Base-by-base conservation (phyloP, 257 asterid species). In the Verbena officinalis region DNA sequence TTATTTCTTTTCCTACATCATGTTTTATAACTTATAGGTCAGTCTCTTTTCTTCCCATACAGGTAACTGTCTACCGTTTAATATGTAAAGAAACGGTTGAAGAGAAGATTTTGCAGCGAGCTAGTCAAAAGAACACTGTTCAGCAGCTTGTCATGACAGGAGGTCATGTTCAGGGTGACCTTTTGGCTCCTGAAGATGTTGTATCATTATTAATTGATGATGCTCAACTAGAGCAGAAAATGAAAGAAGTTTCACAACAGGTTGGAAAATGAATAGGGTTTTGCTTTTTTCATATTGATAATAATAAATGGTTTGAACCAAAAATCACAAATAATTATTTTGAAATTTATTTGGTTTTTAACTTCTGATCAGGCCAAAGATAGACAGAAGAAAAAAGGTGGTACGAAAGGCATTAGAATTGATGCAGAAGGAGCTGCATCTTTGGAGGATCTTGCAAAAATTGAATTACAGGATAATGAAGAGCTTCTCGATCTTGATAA, bases 131-230 rank as follows among this genome's bases (percentile, higher is more conserved):
- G 64, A 93, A 74, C 80, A 90, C 96, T 0, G 99, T 93, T 45
- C 99, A 93, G 80, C 96, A 93, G 81, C 97, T 93, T 70, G 99
- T 93, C 72, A 93, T 93, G 99, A 93, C 97, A 0, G 99, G 97
- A 4, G 97, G 97, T 52, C 99, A 93, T 68, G 97, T 93, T 62
- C 99, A 93, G 82, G 99, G 99, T 17, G 99, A 93, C 48, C 89
- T 90, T 65, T 74, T 90, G 83, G 97, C 96, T 71, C 96, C 97
- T n/a, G 99, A 93, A 74, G 95, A 87, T 73, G 97, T 93, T 16
- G 89, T 93, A 7, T 90, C 99, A 10, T 83, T 93, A 71, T 64
- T 90, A 72, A 86, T 93, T 50, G 99, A 93, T 61, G 99, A 93
- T 76, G 83, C 96, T 38, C 99, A 84, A 39, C 72, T 93, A 78